Evolutionary conservation across 345 rosid species (phyloP).

Genomic region (Alliaria petiolata): DNA sequence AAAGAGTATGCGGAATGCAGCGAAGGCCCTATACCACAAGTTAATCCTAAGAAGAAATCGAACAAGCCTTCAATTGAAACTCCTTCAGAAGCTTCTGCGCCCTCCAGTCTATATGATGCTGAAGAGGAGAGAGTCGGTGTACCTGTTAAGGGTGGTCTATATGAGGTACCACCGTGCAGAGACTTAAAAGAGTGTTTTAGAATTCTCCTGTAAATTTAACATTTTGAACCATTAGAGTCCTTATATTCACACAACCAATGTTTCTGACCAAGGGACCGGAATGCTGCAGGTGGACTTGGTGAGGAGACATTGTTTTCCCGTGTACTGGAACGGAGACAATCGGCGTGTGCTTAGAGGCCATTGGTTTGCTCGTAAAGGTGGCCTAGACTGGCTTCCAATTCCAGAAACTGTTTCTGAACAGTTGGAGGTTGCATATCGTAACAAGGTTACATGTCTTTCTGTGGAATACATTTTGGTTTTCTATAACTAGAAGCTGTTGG

Average conservation of each 20-base stretch:
- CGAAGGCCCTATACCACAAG: slow-evolving; percentile 65
- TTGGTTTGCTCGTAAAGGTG: slow-evolving; percentile 96
- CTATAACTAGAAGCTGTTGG: background rate
- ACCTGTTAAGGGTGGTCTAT: slow-evolving; percentile 97
- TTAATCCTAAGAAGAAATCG: slow-evolving; percentile 34
- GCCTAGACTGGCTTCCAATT: slow-evolving; percentile 90
- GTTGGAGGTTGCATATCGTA: slow-evolving; percentile 75
- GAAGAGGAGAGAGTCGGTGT: slow-evolving; percentile 99
- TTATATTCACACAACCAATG: background rate
- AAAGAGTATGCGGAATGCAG: slow-evolving; percentile 98
- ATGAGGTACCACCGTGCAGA: slow-evolving; percentile 53
- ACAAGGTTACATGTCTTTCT: slow-evolving; percentile 48
- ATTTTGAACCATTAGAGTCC: background rate
- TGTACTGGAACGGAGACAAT: slow-evolving; percentile 96
- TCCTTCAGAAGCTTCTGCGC: slow-evolving; percentile 34
- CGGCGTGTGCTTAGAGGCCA: slow-evolving; percentile 96
- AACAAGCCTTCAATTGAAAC: slow-evolving; percentile 30
- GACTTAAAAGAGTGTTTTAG: background rate
- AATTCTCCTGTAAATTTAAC: background rate
- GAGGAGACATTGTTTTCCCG: slow-evolving; percentile 84
- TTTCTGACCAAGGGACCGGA: slow-evolving; percentile 17
- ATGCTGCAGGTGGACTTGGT: slow-evolving; percentile 75
- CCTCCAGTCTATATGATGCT: slow-evolving; percentile 44
- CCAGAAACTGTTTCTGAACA: slow-evolving; percentile 93
- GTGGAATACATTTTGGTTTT: background rate